A percentile compares a stretch with the other conserved stretches of the same genome.
phyloP scores from a whole-genome alignment of 768 basidiomycete species.

The Mrakia gelida region DNA sequence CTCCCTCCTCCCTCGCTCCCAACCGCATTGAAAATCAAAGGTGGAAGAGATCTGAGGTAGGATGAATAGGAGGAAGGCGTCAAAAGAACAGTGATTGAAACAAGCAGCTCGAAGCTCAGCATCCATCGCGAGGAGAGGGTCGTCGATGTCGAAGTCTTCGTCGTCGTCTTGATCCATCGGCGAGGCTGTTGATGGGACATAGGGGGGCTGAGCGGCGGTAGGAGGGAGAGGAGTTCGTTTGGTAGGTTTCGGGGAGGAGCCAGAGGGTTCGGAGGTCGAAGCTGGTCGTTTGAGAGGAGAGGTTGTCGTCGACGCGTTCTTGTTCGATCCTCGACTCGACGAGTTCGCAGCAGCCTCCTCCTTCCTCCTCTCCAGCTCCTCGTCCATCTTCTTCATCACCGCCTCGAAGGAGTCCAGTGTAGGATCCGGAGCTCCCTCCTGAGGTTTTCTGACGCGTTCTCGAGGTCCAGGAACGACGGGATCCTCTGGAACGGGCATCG shows the following conservation, averaged over 20 bases:
- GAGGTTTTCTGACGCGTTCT: conserved; percentile 8
- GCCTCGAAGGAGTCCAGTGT: conserved; percentile 87
- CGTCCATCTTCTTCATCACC: conserved; percentile 94
- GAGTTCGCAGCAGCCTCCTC: background rate
- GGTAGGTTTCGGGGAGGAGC: background rate
- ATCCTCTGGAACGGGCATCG: conserved; percentile 24
- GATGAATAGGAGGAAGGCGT: no score
- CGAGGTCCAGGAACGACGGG: conserved; percentile 23
- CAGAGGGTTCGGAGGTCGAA: background rate
- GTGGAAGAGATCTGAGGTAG: no score
- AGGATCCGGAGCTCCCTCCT: conserved; percentile 49
- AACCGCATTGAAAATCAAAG: no score
- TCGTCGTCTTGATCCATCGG: conserved; percentile 50
- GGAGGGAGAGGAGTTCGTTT: background rate
- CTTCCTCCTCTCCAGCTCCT: conserved; percentile 54
- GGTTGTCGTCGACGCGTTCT: conserved; percentile 6
- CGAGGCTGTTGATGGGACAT: background rate
- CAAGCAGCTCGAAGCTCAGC: conserved; percentile 67
- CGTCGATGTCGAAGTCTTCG: conserved; percentile 57
- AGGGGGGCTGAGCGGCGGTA: background rate
- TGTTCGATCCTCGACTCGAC: conserved; percentile 32
- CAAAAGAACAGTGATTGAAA: no score
- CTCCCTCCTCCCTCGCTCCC: no score
- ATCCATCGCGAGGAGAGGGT: conserved; percentile 71
- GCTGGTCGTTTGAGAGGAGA: conserved; percentile 13